Percentiles rank a stretch among this genome's conserved stretches.
Evolutionary conservation across 1,139 yeast species (phyloP).

Genomic region (Yamadazyma sp.): DNA sequence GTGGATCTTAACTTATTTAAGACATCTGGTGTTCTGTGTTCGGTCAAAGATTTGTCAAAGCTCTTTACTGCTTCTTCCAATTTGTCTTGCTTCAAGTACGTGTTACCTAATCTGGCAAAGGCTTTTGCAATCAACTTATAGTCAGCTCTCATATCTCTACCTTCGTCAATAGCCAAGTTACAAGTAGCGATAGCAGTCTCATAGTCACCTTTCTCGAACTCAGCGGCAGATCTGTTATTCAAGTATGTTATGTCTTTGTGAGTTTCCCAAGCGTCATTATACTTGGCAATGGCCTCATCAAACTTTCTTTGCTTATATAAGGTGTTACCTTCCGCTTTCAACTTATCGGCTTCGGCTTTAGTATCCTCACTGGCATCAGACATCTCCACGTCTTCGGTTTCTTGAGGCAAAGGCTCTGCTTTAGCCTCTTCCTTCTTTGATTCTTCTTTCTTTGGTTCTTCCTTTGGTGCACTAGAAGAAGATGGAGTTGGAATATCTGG

Average conservation of each 20-base stretch:
- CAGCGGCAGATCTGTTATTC: slow-evolving; percentile 97
- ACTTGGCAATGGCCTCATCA: slow-evolving; percentile 87
- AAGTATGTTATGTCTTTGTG: slow-evolving; percentile 86
- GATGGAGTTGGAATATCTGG: slow-evolving; percentile 11
- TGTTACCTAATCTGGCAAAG: slow-evolving; percentile 85
- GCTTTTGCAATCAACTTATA: slow-evolving; percentile 91
- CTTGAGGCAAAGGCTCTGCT: background rate
- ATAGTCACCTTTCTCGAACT: slow-evolving; percentile 90
- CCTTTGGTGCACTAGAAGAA: slow-evolving; percentile 21
- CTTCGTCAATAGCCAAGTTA: slow-evolving; percentile 79
- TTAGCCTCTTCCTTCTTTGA: slow-evolving; percentile 1
- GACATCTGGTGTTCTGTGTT: slow-evolving; percentile 95
- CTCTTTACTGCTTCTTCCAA: slow-evolving; percentile 69
- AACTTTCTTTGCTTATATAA: slow-evolving; percentile 85
- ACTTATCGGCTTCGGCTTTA: slow-evolving; percentile 67
- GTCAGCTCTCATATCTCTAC: slow-evolving; percentile 88
- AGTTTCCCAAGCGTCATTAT: slow-evolving; percentile 83
- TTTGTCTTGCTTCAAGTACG: slow-evolving; percentile 74
- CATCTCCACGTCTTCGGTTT: slow-evolving; percentile 36
- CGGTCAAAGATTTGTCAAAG: slow-evolving; percentile 91
- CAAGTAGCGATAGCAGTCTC: slow-evolving; percentile 83
- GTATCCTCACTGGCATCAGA: slow-evolving; percentile 29
- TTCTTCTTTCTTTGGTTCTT: slow-evolving; percentile 12
- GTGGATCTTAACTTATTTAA: slow-evolving; percentile 83
- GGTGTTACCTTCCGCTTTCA: slow-evolving; percentile 83